These are phyloP conservation scores for Laguncularia racemosa DNA, from an alignment of 345 rosid genomes.

Conservation along the genomic window DNA sequence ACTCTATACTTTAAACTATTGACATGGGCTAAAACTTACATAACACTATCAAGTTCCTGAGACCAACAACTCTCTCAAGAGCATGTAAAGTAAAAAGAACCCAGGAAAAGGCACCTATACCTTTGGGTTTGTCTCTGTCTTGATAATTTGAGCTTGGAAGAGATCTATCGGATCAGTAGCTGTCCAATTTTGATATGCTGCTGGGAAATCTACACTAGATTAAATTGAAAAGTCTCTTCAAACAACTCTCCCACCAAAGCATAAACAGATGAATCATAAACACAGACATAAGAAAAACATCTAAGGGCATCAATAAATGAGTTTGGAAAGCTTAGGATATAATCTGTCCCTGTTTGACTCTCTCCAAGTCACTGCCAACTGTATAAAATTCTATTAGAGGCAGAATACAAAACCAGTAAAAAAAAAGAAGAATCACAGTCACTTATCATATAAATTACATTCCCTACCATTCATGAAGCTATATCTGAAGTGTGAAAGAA, in stretches of 20 bases:
- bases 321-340: too few relatives aligned
- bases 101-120: conserved; percentile 19
- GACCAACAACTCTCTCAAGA: not conserved
- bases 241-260: too few relatives aligned
- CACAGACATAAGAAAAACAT: not conserved
- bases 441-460: not conserved
- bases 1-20: too few relatives aligned
- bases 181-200: conserved; percentile 68
- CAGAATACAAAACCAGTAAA: too few relatives aligned
- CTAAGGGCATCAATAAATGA: too few relatives aligned
- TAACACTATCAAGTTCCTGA: conserved; percentile 1
- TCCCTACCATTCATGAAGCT: not conserved
- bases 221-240: conserved; percentile 14
- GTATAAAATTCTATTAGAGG: too few relatives aligned
- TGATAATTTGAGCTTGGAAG: conserved; percentile 59
- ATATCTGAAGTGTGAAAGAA: not conserved
- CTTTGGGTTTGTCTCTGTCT: conserved; percentile 80
- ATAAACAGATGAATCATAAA: not conserved
- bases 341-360: too few relatives aligned
- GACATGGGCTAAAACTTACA: too few relatives aligned
- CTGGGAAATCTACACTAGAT: conserved; percentile 90
- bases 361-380: too few relatives aligned
- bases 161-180: conserved; percentile 67
- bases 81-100: not conserved
- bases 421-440: too few relatives aligned